Base-by-base conservation (phyloP, 1,139 yeast species). In the Geotrichum restrictum region DNA sequence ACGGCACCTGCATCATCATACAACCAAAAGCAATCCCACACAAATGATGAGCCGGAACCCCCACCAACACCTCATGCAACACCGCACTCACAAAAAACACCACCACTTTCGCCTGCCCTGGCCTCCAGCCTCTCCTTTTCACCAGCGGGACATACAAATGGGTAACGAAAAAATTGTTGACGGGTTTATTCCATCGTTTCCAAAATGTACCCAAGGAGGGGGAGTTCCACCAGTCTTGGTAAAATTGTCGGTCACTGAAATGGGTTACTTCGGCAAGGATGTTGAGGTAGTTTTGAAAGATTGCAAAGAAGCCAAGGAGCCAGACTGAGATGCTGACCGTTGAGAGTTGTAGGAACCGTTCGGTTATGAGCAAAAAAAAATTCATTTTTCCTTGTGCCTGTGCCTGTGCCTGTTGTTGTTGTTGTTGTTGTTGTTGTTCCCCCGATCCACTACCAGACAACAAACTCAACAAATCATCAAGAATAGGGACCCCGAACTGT, bases 171-270 rank as follows among this genome's bases (percentile, higher is more conserved):
- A 81, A 83, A 58, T 79, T 79, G 59, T 81, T 80, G 31, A 83
- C 84, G 0, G 88, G 87, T 52, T 74, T 72, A 66, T 83, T 83
- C 88, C 88, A 83, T 56, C 76, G 72, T 52, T 83, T 73, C 68
- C 87, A 79, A 69, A 78, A 83, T 54, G 82, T 81, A 11, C 81
- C 80, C 69, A 83, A 81, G 53, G 83, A 81, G 19, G 81, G 78
- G 49, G 86, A 79, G 53, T 83, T 80, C 88, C 88, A 83, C 88
- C 88, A 83, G 38, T 85, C 84, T 18, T 82, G 84, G 62, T 83
- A 83, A 65, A 83, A 83, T 53, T 81, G 83, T 37, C 88, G 75
- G 62, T 83, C 88, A 1, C 83, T 85, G 63, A 78, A 83, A 33
- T 74, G 62, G 51, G 80, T 77, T 39, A 82, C 63, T 62, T 83